These are phyloP conservation scores for Dujonia santamariae DNA, from an alignment of 1,139 yeast species.

Conservation along the genomic window DNA sequence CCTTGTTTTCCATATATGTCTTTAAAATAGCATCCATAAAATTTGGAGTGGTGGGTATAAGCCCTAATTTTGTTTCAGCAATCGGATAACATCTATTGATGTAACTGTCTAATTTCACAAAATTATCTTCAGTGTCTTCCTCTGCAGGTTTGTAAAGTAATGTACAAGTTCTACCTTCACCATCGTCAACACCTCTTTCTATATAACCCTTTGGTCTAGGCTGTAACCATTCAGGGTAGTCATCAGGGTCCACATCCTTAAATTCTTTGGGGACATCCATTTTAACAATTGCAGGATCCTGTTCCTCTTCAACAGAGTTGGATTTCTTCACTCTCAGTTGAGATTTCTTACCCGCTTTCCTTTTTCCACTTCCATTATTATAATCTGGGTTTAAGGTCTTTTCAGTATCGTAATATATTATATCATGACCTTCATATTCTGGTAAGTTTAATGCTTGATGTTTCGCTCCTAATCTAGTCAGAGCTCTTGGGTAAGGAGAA, in stretches of 20 bases:
- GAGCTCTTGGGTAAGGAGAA: constrained; percentile 75
- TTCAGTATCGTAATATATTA: constrained; percentile 61
- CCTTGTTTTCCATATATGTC: constrained; percentile 49
- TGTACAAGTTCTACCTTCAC: constrained; percentile 51
- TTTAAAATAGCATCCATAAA: constrained; percentile 72
- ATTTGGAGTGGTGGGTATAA: constrained; percentile 57
- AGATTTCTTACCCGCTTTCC: constrained; percentile 11
- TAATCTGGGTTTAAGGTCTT: constrained; percentile 15
- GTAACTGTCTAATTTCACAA: constrained; percentile 48
- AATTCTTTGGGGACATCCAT: constrained; percentile 49
- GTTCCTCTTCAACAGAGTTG: constrained; percentile 16
- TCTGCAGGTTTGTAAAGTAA: constrained; percentile 63
- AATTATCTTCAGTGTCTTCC: constrained; percentile 26
- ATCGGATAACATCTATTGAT: constrained; percentile 52
- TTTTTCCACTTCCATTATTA: constrained; percentile 14
- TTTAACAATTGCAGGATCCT: constrained; percentile 19
- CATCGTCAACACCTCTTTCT: constrained; percentile 80
- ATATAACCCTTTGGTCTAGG: constrained; percentile 76
- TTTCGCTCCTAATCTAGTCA: constrained; percentile 71
- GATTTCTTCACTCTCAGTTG: constrained; percentile 12
- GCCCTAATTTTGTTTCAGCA: constrained; percentile 48
- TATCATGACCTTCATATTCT: constrained; percentile 66
- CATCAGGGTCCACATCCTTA: constrained; percentile 35
- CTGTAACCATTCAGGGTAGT: constrained; percentile 74
- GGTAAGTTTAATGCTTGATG: constrained; percentile 69